Evolutionary conservation across 2,329 filamentous ascomycete genomes (phyloP).

Genomic region (Fusarium avenaceum): DNA sequence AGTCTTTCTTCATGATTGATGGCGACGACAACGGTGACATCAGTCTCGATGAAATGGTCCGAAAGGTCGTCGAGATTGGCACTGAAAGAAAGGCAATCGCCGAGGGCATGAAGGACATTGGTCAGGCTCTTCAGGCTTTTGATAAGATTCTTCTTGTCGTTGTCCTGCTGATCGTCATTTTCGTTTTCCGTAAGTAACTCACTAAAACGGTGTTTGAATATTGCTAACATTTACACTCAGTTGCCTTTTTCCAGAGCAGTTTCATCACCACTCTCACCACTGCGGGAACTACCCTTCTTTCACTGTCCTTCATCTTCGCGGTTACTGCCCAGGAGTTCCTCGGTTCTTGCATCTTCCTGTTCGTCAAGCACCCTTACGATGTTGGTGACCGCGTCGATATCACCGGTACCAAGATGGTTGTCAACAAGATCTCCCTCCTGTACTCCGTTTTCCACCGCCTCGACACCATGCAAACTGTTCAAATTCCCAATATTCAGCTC

Average conservation of each 20-base stretch:
- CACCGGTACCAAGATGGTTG: constrained; percentile 75
- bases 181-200: constrained; percentile 78
- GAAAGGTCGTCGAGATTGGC: constrained; percentile 86
- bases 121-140: constrained; percentile 91
- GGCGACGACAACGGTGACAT: constrained; percentile 93
- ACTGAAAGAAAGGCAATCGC: constrained; percentile 89
- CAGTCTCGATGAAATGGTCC: constrained; percentile 93
- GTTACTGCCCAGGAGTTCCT: constrained; percentile 93
- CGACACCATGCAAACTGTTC: constrained; percentile 81
- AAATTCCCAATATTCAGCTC: constrained; percentile 89
- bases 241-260: constrained; percentile 88
- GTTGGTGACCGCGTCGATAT: constrained; percentile 96
- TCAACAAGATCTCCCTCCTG: constrained; percentile 93
- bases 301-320: constrained; percentile 96
- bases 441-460: constrained; percentile 93
- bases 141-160: constrained; percentile 88
- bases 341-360: constrained; percentile 98
- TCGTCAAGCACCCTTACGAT: constrained; percentile 98
- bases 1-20: constrained; percentile 86
- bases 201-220: not conserved
- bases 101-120: constrained; percentile 97
- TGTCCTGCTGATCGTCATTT: constrained; percentile 82
- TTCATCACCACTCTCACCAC: constrained; percentile 90
- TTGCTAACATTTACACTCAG: constrained; percentile 53
- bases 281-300: constrained; percentile 91